These are phyloP conservation scores for Themeda triandra DNA, from an alignment of 176 grass and related monocot species.

Conservation along the genomic window DNA sequence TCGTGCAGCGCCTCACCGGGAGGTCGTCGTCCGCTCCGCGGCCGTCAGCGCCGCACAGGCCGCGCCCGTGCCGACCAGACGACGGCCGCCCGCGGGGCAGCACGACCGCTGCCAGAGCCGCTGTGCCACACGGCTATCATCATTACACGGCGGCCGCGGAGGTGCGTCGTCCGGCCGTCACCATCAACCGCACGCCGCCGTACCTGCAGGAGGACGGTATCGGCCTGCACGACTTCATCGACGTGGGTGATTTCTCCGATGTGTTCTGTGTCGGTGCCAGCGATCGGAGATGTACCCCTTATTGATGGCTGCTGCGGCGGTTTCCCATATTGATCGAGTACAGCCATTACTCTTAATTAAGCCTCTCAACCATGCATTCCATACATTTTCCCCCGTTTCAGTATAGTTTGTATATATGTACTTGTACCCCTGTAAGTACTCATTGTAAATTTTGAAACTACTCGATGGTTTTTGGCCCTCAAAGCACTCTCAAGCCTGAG, in stretches of 20 bases:
- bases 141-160: background rate
- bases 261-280: background rate
- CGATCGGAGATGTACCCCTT: too few relatives aligned
- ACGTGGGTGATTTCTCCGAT: background rate
- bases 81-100: background rate
- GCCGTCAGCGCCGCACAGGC: background rate
- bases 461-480: too few relatives aligned
- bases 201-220: background rate
- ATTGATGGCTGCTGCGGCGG: background rate
- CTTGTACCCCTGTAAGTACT: too few relatives aligned
- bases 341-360: too few relatives aligned
- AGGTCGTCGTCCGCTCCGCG: background rate
- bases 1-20: slow-evolving; percentile 60
- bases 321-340: background rate
- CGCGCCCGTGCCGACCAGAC: background rate
- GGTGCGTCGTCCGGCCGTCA: background rate
- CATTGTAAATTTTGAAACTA: too few relatives aligned
- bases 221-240: background rate
- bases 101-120: background rate
- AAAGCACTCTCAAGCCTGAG: too few relatives aligned
- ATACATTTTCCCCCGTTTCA: too few relatives aligned
- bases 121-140: background rate
- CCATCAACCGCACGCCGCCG: background rate
- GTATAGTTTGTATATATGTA: too few relatives aligned
- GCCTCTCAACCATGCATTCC: too few relatives aligned